Evolutionary conservation across 257 asterid genomes (phyloP).

Genomic region (Voacanga thouarsii): DNA sequence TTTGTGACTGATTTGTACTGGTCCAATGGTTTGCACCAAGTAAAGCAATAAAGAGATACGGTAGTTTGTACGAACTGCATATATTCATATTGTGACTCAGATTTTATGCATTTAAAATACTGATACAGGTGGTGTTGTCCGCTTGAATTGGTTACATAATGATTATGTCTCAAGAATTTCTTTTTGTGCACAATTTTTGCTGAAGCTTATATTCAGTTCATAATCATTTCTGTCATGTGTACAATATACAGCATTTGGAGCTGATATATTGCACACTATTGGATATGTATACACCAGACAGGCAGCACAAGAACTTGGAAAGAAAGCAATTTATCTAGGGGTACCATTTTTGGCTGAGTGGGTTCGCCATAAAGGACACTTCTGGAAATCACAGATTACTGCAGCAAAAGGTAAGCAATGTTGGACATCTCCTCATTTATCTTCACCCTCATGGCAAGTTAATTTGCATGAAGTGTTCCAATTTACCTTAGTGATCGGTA

Average conservation of each 20-base stretch:
- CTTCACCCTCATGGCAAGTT: not conserved
- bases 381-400: constrained; percentile 93
- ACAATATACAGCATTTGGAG: constrained; percentile 76
- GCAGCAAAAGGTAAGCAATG: constrained; percentile 83
- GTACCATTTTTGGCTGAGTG: constrained; percentile 98
- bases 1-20: not conserved
- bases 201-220: not conserved
- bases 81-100: not conserved
- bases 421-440: not conserved
- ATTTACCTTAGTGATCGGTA: not conserved
- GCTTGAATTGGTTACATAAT: not conserved
- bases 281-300: constrained; percentile 95
- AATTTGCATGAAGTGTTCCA: not conserved
- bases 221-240: constrained; percentile 1
- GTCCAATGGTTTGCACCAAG: not conserved
- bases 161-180: not conserved
- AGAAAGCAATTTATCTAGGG: constrained; percentile 88
- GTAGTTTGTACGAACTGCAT: not conserved
- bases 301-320: constrained; percentile 97
- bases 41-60: not conserved
- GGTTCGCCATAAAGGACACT: constrained; percentile 98
- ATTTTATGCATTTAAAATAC: not conserved
- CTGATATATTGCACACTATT: constrained; percentile 93
- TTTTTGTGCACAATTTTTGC: not conserved
- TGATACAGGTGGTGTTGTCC: not conserved